phyloP scores from a whole-genome alignment of 441 rosid genomes.

The Geranium incanum region DNA sequence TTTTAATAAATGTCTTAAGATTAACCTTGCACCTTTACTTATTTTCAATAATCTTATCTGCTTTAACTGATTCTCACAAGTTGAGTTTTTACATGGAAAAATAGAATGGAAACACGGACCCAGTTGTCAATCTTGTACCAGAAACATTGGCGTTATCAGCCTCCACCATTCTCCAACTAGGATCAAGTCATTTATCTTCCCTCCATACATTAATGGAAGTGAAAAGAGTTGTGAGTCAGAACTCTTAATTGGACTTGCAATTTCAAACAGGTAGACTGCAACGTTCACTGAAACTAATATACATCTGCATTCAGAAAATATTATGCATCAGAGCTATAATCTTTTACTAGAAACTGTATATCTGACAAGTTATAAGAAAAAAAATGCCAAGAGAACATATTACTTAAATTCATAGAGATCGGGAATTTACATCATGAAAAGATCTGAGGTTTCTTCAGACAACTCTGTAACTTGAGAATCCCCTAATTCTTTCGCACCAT shows the following conservation, averaged over 20 bases:
- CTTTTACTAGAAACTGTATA: not conserved
- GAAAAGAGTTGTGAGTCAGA: conserved; percentile 58
- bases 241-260: conserved; percentile 61
- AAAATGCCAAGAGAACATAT: not conserved
- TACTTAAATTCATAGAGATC: conserved; percentile 1
- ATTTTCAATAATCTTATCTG: not conserved
- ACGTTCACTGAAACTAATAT: conserved; percentile 61
- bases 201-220: conserved; percentile 64
- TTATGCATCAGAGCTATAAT: conserved; percentile 7
- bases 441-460: conserved; percentile 45
- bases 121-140: conserved; percentile 85
- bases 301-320: conserved; percentile 42
- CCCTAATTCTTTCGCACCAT: conserved; percentile 14
- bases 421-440: conserved; percentile 50
- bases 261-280: conserved; percentile 70
- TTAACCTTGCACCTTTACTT: not conserved
- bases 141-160: conserved; percentile 93
- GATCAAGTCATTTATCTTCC: conserved; percentile 77
- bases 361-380: not conserved
- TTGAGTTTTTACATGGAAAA: not conserved
- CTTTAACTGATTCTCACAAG: not conserved
- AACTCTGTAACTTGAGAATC: conserved; percentile 28
- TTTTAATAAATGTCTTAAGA: conserved; percentile 2
- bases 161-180: conserved; percentile 93
- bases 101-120: conserved; percentile 57